phyloP scores from a whole-genome alignment of 306 rosid genomes.

The Vicia sativa region DNA sequence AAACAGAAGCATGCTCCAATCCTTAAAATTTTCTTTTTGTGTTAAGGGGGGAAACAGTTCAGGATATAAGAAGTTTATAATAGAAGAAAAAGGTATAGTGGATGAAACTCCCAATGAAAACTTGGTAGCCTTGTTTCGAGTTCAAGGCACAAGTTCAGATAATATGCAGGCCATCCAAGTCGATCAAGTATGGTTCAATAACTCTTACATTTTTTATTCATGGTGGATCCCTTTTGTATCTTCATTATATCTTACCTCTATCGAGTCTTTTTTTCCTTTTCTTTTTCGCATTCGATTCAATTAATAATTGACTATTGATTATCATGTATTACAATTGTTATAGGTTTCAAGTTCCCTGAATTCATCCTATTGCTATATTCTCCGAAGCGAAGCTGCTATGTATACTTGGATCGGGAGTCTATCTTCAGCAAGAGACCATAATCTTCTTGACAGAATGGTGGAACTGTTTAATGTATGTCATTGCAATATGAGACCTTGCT shows the following conservation, averaged over 20 bases:
- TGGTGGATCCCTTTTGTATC: conserved; percentile 18
- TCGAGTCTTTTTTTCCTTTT: neutral
- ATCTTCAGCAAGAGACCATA: conserved; percentile 80
- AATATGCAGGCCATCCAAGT: conserved; percentile 95
- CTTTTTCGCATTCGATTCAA: no score
- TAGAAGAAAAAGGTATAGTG: conserved; percentile 55
- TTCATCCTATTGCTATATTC: conserved; percentile 89
- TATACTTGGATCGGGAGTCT: conserved; percentile 92
- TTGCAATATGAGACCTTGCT: conserved; percentile 15
- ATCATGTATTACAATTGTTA: conserved; percentile 33
- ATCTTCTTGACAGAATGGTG: conserved; percentile 85
- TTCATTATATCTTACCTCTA: conserved; percentile 11
- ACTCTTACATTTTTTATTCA: conserved; percentile 30
- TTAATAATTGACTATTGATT: conserved; percentile 31
- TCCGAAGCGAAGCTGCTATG: conserved; percentile 62
- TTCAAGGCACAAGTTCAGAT: conserved; percentile 79
- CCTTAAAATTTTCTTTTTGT: conserved; percentile 26
- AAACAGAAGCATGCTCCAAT: conserved; percentile 11
- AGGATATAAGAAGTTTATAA: conserved; percentile 61
- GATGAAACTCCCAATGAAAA: conserved; percentile 72
- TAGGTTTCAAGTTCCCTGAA: conserved; percentile 86
- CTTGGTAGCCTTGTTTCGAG: conserved; percentile 71
- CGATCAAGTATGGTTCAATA: conserved; percentile 62
- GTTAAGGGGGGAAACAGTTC: conserved; percentile 80
- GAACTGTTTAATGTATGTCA: conserved; percentile 69